Evolutionary conservation across 345 rosid species (phyloP).

Genomic region (Eucalyptus tenuipes): DNA sequence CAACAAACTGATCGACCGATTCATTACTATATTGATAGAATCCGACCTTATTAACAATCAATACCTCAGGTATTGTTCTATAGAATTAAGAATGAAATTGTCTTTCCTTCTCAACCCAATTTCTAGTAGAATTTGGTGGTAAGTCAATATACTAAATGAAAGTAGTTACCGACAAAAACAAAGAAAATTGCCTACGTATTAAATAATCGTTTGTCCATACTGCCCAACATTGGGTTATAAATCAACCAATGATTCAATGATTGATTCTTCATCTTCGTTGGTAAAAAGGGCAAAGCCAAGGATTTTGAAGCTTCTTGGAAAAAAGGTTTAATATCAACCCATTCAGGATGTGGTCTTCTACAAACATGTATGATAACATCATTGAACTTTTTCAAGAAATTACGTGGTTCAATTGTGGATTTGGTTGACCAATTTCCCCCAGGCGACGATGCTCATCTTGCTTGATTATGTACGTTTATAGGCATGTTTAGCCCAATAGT

Average conservation of each 20-base stretch:
- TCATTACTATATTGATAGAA: background rate
- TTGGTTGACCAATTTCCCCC: background rate
- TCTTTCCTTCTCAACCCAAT: background rate
- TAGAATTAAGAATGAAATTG: background rate
- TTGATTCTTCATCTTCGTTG: background rate
- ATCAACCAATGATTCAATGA: background rate
- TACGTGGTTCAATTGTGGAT: background rate
- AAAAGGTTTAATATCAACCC: background rate
- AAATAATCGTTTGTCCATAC: background rate
- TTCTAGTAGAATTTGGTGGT: background rate
- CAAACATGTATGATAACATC: background rate
- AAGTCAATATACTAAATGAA: background rate
- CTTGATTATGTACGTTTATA: background rate
- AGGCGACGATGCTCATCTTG: background rate
- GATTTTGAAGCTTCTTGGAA: background rate
- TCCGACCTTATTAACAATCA: background rate
- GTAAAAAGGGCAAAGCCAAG: background rate
- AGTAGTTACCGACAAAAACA: background rate
- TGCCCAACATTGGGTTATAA: background rate
- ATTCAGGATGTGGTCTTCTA: background rate
- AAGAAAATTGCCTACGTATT: background rate
- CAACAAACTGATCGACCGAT: rapidly evolving
- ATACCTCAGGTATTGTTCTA: background rate
- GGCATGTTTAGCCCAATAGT: background rate
- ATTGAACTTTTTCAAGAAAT: background rate